A percentile compares a stretch with the other conserved stretches of the same genome.
These are phyloP conservation scores for Gossypium schwendimanii DNA, from an alignment of 441 rosid species.

Conservation along the genomic window DNA sequence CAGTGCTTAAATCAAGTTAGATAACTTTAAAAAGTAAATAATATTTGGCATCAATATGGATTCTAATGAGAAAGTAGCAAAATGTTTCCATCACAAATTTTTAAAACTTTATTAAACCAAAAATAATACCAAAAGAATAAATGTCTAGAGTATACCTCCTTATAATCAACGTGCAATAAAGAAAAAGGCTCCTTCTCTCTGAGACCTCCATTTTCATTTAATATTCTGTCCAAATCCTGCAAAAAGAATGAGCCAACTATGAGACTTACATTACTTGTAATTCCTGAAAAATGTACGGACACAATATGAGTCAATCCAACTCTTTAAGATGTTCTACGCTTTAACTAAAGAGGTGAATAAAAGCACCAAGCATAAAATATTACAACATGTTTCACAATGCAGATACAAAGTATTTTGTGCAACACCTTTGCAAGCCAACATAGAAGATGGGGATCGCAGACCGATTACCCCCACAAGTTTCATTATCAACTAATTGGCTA, in stretches of 20 bases:
- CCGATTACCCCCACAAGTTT: background rate
- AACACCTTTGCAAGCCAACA: background rate
- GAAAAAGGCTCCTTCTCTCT: constrained; percentile 68
- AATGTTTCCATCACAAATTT: background rate
- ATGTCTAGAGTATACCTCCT: constrained; percentile 34
- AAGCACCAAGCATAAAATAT: background rate
- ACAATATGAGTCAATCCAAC: background rate
- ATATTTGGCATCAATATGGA: background rate
- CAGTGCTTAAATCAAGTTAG: constrained; percentile 4
- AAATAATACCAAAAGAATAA: background rate
- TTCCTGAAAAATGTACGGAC: background rate
- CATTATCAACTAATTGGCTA: background rate
- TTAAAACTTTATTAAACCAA: background rate
- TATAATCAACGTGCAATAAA: constrained; percentile 33
- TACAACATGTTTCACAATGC: background rate
- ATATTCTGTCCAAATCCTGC: constrained; percentile 68
- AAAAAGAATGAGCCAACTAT: constrained; percentile 10
- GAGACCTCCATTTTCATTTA: constrained; percentile 46
- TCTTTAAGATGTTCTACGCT: background rate
- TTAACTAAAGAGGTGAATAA: background rate
- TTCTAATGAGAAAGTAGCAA: background rate
- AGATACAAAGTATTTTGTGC: background rate
- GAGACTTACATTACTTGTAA: background rate
- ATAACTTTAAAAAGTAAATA: background rate
- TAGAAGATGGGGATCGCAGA: background rate